Percentiles rank a stretch among this genome's conserved stretches.
Conservation (phyloP, 176 grass and related monocot species). For the Leersia perrieri region DNA sequence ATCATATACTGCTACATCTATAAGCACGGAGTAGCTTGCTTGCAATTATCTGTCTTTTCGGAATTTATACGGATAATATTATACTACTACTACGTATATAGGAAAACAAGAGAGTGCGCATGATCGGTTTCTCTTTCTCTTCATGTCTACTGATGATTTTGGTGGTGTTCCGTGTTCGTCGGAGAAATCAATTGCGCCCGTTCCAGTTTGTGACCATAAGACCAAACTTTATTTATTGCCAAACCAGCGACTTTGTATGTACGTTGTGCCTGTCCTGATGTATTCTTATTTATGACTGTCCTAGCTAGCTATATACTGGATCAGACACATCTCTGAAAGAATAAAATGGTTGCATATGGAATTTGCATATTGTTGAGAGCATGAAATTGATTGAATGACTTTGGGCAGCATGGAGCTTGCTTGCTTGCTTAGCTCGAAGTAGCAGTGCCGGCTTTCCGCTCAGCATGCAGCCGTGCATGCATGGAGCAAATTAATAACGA, state of each 20-base stretch:
- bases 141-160: not conserved
- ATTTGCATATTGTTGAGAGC: not conserved
- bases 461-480: not conserved
- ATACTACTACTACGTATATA: too few relatives aligned
- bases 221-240: not conserved
- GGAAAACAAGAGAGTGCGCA: too few relatives aligned
- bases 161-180: not conserved
- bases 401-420: not conserved
- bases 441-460: not conserved
- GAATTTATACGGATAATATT: too few relatives aligned
- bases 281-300: not conserved
- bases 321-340: not conserved
- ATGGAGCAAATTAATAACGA: not conserved
- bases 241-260: not conserved
- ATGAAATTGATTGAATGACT: not conserved
- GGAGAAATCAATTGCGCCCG: not conserved
- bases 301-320: not conserved
- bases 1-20: too few relatives aligned
- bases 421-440: not conserved
- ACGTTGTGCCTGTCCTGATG: not conserved
- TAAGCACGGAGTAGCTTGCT: too few relatives aligned
- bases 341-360: not conserved
- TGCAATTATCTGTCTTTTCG: too few relatives aligned
- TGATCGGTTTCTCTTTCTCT: not conserved
- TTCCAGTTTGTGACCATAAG: not conserved